phyloP scores from a whole-genome alignment of 23 red algal genomes.

The Cyanidioschyzon merolae region DNA sequence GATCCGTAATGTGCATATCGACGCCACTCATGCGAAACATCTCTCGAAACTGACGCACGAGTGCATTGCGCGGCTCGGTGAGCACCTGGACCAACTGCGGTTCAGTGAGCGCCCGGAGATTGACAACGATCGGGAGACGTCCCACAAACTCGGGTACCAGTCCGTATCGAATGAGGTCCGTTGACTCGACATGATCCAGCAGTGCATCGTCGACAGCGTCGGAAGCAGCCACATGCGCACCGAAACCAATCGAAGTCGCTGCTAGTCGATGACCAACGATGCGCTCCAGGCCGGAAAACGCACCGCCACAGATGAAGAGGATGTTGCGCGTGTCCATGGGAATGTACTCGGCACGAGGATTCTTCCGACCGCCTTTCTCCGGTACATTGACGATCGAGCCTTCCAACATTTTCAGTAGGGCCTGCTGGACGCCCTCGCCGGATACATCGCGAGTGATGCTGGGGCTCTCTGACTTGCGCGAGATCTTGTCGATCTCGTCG shows the following conservation, averaged over 20 bases:
- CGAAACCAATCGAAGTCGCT: slow-evolving; percentile 68
- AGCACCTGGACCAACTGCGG: slow-evolving; percentile 71
- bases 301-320: slow-evolving; percentile 92
- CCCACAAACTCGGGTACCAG: slow-evolving; percentile 88
- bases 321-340: slow-evolving; percentile 79
- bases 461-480: slow-evolving; percentile 62
- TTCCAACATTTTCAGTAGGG: slow-evolving; percentile 93
- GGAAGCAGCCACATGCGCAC: slow-evolving; percentile 42
- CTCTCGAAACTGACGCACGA: slow-evolving; percentile 72
- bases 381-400: slow-evolving; percentile 79
- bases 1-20: slow-evolving; percentile 62
- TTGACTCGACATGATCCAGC: slow-evolving; percentile 59
- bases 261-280: slow-evolving; percentile 69
- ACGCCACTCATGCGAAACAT: slow-evolving; percentile 67
- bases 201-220: slow-evolving; percentile 37
- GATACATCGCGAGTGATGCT: slow-evolving; percentile 88
- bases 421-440: slow-evolving; percentile 87
- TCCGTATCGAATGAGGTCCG: slow-evolving; percentile 67
- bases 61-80: slow-evolving; percentile 84
- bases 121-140: slow-evolving; percentile 63
- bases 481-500: slow-evolving; percentile 92
- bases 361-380: slow-evolving; percentile 66
- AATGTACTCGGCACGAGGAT: slow-evolving; percentile 39
- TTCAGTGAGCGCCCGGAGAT: slow-evolving; percentile 62
- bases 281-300: slow-evolving; percentile 75